Base-by-base conservation (phyloP, 192 early-diverging fungal genomes). In the Geranomyces variabilis region DNA sequence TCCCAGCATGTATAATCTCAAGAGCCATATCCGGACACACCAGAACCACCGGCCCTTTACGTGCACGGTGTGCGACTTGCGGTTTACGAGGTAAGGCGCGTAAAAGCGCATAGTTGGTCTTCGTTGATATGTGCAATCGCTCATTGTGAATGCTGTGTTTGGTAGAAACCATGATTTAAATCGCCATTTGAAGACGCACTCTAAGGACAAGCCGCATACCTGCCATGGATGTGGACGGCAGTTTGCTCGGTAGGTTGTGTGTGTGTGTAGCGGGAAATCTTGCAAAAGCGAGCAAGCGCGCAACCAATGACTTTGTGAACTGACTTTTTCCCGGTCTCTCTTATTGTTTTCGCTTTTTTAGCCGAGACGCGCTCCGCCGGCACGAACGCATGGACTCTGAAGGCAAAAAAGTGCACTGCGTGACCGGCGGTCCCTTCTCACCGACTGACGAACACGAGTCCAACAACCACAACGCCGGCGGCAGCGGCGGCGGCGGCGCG, bases 111-210 rank as follows among this genome's bases (percentile, higher is more conserved):
- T 67, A 15, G 6, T 19, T 22, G 17, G 1, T 74, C 21, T 17
- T 57, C n/a, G 15, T 19, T 75, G 53, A n/a, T 24, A 15, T 17
- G 3, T 62, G 66, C 74, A 24, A 69, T 24, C 17, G 7, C 33
- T 55, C 17, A 17, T 13, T 24, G 22, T 28, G 19, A n/a, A 17
- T 14, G n/a, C n/a, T n/a, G n/a, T n/a, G n/a, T n/a, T n/a, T n/a
- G n/a, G n/a, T 47, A 77, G 79, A 62, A 80, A 80, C 63, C 79
- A 80, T 58, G 79, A 80, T 58, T 67, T 80, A 51, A 80, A 74
- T 56, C 65, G 79, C 31, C 79, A 80, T 33, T 24, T 78, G 59
- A 74, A 75, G 36, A 80, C 79, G 21, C 79, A 80, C 63, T 78
- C 76, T 12, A 71, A 78, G 21, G 70, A 69, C 17, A 73, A 71